A percentile compares a stretch with the other conserved stretches of the same genome.
These are phyloP conservation scores for Dacryopinax primogenitus DNA, from an alignment of 768 basidiomycete species.

Conservation along the genomic window DNA sequence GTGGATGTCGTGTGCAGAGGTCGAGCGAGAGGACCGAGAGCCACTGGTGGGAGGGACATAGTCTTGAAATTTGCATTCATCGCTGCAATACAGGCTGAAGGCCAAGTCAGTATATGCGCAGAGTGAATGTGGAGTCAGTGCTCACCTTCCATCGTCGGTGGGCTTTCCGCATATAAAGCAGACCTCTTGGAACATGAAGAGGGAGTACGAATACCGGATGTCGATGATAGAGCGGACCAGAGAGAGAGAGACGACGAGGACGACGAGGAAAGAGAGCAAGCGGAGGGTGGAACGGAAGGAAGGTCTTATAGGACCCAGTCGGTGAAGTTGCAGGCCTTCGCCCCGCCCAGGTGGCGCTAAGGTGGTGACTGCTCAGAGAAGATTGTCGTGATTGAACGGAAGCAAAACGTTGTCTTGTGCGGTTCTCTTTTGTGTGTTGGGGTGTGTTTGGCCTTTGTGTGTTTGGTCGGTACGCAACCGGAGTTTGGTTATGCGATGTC, in stretches of 20 bases:
- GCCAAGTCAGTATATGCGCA: constrained; percentile 4
- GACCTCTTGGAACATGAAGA: constrained; percentile 56
- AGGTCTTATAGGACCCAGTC: not conserved
- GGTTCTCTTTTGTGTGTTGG: not conserved
- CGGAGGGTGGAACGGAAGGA: not conserved
- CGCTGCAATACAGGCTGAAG: constrained; percentile 18
- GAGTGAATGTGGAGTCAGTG: constrained; percentile 7
- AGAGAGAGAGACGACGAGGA: not conserved
- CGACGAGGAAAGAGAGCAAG: not conserved
- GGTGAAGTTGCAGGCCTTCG: not conserved
- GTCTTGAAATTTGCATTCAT: constrained; percentile 16
- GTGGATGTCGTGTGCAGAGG: not conserved
- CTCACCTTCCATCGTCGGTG: constrained; percentile 46
- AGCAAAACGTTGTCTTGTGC: constrained; percentile 6
- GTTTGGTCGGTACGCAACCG: not conserved
- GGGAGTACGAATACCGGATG: not conserved
- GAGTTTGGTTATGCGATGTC: not conserved
- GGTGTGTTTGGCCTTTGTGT: constrained; percentile 9
- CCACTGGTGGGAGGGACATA: constrained; percentile 6
- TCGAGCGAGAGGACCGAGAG: not conserved
- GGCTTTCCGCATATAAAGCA: constrained; percentile 61
- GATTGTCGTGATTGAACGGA: constrained; percentile 5
- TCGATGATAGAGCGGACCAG: not conserved
- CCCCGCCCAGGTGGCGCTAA: not conserved
- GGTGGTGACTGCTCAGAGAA: constrained; percentile 3